phyloP scores from a whole-genome alignment of 345 rosid genomes.

The Microthlaspi erraticum region DNA sequence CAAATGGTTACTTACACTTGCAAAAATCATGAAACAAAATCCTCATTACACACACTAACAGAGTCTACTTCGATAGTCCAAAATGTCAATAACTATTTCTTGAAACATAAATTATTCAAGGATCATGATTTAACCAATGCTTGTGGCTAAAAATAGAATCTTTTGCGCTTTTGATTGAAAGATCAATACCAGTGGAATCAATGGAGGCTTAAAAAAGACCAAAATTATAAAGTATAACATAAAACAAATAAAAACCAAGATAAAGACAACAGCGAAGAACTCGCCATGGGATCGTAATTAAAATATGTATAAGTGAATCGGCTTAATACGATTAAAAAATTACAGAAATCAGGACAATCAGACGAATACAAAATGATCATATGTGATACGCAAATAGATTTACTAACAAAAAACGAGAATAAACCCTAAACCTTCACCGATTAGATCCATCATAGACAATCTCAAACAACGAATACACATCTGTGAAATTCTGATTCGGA shows the following conservation, averaged over 20 bases:
- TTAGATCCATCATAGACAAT: constrained; percentile 19
- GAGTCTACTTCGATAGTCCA: not conserved
- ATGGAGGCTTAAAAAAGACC: not conserved
- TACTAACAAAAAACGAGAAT: constrained; percentile 4
- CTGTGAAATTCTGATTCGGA: not conserved
- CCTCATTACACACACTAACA: constrained; percentile 1
- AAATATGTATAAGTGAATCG: not conserved
- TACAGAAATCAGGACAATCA: not conserved
- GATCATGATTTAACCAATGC: not conserved
- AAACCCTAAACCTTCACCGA: constrained; percentile 30
- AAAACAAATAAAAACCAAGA: not conserved
- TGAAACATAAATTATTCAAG: not conserved
- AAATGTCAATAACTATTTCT: not conserved
- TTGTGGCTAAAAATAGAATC: constrained; percentile 6
- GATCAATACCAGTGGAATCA: constrained; percentile 5
- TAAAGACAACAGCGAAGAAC: constrained; percentile 24
- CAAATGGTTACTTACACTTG: not conserved
- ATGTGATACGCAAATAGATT: constrained; percentile 16
- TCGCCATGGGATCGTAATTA: not conserved
- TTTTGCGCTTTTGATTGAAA: constrained; percentile 16
- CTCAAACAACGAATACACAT: not conserved
- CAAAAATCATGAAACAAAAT: not conserved
- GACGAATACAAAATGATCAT: constrained; percentile 8
- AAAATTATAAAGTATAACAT: not conserved
- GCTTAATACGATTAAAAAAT: not conserved